Base-by-base conservation (phyloP, 148 eudicot species). In the Amaranthus palmeri region DNA sequence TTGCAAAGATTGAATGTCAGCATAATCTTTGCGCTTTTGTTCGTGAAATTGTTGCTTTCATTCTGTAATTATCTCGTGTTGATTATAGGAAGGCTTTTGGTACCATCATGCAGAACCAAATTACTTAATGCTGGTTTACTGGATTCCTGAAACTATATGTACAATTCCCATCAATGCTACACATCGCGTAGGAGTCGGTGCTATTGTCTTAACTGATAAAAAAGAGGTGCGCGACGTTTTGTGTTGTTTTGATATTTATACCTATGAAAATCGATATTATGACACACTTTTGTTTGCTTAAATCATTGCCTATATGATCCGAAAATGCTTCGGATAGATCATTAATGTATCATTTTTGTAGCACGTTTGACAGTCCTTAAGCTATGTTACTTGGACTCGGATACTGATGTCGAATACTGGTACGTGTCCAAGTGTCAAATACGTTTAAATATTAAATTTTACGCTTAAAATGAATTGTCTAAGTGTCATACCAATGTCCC, bases 21-120 rank as follows among this genome's bases (percentile, higher is more conserved):
- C 40, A 6, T 14, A 11, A 44, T 52, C 68, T 53, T 8, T 8
- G 18, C 15, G 54, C 8, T 58, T 17, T 66, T 15, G 44, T 60
- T 17, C 51, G 50, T 44, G 50, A 10, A 36, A 67, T 7, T 45
- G 67, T 72, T 45, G 72, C 54, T 67, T 67, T 67, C 45, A 36
- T 72, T 73, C 53, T 53, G 56, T 67, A 60, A 73, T 78, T 53
- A n/a, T 63, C 47, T 55, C n/a, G 54, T 68, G 72, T 74, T 74
- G 74, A 79, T 76, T 54, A 68, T 84, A 92, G 97, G 92, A 89
- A 75, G 96, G 97, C 42, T 92, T 92, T 79, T 71, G 78, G 82
- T 92, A 85, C 76, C 97, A 92, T 83, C 97, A 92, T 79, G 97
- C 97, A 13, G 97, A 92, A 71, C 88, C 85, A 61, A 69, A 75